phyloP scores from a whole-genome alignment of 2,329 filamentous ascomycete genomes.

The Thermothelomyces thermophilus region DNA sequence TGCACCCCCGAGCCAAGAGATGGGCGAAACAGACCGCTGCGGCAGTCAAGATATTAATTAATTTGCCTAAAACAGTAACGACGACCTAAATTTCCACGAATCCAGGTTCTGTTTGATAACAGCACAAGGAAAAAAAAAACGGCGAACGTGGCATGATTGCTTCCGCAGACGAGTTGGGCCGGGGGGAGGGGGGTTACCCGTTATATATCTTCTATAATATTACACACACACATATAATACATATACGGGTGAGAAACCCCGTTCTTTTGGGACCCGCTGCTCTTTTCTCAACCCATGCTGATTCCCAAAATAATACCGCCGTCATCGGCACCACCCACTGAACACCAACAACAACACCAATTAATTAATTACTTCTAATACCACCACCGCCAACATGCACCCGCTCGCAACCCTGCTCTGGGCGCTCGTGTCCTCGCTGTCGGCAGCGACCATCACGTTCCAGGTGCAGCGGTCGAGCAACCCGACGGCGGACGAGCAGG shows the following conservation, averaged over 20 bases:
- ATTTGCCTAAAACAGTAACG: constrained; percentile 1
- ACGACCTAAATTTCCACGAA: constrained; percentile 15
- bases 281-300: too few relatives aligned
- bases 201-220: neutral
- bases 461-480: constrained; percentile 32
- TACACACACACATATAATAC: too few relatives aligned
- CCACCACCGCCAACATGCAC: constrained; percentile 31
- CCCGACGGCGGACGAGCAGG: constrained; percentile 36
- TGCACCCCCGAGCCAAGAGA: constrained; percentile 3
- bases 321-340: too few relatives aligned
- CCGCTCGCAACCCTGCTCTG: constrained; percentile 28
- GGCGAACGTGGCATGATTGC: neutral
- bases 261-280: too few relatives aligned
- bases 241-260: too few relatives aligned
- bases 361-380: too few relatives aligned
- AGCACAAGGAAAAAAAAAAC: too few relatives aligned
- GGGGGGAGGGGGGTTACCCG: too few relatives aligned
- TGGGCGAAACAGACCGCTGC: neutral
- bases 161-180: neutral
- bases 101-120: constrained; percentile 1
- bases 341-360: too few relatives aligned
- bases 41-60: neutral
- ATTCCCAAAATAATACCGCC: too few relatives aligned
- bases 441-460: constrained; percentile 36
- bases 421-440: constrained; percentile 28